Percentiles rank a stretch among this genome's conserved stretches.
phyloP scores from a whole-genome alignment of 768 basidiomycete species.

The Agrocybe praecox region DNA sequence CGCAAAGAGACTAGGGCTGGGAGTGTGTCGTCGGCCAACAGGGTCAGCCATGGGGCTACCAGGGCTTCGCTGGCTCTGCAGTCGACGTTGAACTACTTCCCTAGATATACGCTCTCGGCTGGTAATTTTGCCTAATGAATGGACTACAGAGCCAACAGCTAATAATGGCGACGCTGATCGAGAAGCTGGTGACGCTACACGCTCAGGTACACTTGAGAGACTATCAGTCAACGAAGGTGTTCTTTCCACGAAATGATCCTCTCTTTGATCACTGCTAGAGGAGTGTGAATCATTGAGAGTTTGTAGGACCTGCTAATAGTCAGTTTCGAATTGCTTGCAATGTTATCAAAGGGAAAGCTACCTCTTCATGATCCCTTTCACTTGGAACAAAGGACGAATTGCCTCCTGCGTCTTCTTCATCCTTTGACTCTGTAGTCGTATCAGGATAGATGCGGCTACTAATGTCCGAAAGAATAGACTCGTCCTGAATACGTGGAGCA shows the following conservation, averaged over 20 bases:
- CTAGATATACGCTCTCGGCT: slow-evolving; percentile 28
- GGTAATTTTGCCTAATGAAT: slow-evolving; percentile 14
- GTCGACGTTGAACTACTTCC: slow-evolving; percentile 26
- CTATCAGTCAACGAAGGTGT: slow-evolving; percentile 13
- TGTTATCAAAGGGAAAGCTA: neutral
- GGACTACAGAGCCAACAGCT: slow-evolving; percentile 3
- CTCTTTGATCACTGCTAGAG: neutral
- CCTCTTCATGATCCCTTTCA: slow-evolving; percentile 17
- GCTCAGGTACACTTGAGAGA: slow-evolving; percentile 13
- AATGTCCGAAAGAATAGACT: slow-evolving; percentile 20
- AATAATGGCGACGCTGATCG: slow-evolving; percentile 24
- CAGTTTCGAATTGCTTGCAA: neutral
- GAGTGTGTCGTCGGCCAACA: slow-evolving; percentile 7
- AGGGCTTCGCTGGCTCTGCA: slow-evolving; percentile 21
- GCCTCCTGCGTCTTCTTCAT: slow-evolving; percentile 28
- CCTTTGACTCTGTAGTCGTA: slow-evolving; percentile 25
- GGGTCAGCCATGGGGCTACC: slow-evolving; percentile 14
- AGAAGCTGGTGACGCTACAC: slow-evolving; percentile 19
- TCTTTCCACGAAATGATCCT: neutral
- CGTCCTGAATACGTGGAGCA: slow-evolving; percentile 25
- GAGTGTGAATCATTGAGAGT: slow-evolving; percentile 7
- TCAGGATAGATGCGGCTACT: slow-evolving; percentile 16
- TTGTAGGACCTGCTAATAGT: slow-evolving; percentile 8
- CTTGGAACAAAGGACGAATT: slow-evolving; percentile 22
- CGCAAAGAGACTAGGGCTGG: slow-evolving; percentile 9